These are phyloP conservation scores for Apiospora sp. DNA, from an alignment of 2,329 filamentous ascomycete species.

Conservation along the genomic window DNA sequence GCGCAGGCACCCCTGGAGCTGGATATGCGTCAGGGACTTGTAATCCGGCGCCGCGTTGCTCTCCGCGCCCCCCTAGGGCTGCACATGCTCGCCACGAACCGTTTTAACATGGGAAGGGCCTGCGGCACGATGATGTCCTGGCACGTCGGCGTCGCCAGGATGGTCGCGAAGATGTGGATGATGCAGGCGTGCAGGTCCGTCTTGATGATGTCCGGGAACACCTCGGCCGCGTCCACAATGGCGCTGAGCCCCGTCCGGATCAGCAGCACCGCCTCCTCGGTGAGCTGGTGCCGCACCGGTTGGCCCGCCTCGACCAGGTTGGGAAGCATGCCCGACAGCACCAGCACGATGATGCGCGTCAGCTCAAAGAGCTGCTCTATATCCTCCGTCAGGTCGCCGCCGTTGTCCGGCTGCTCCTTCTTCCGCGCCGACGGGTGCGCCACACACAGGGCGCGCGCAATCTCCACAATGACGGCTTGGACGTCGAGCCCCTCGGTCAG, in stretches of 20 bases:
- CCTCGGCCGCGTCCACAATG: slow-evolving; percentile 91
- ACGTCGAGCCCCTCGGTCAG: slow-evolving; percentile 90
- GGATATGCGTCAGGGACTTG: slow-evolving; percentile 64
- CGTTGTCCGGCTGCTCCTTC: slow-evolving; percentile 68
- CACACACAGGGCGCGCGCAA: slow-evolving; percentile 87
- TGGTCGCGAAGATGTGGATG: slow-evolving; percentile 94
- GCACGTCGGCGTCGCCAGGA: slow-evolving; percentile 85
- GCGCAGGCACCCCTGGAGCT: slow-evolving; percentile 82
- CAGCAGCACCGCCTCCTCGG: slow-evolving; percentile 85
- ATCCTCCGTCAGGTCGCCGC: slow-evolving; percentile 86
- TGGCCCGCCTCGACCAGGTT: slow-evolving; percentile 75
- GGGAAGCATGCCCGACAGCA: slow-evolving; percentile 86
- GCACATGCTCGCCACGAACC: slow-evolving; percentile 83
- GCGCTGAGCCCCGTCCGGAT: slow-evolving; percentile 84
- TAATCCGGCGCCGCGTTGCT: slow-evolving; percentile 34
- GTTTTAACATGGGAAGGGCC: slow-evolving; percentile 87
- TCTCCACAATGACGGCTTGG: slow-evolving; percentile 92
- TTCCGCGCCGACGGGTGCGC: slow-evolving; percentile 88
- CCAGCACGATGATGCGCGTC: slow-evolving; percentile 93
- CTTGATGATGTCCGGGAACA: slow-evolving; percentile 96
- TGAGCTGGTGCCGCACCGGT: slow-evolving; percentile 77
- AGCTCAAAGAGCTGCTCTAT: slow-evolving; percentile 98
- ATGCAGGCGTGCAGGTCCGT: slow-evolving; percentile 96
- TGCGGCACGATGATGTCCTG: slow-evolving; percentile 90
- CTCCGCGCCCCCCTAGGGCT: slow-evolving; percentile 37